A percentile compares a stretch with the other conserved stretches of the same genome.
Conservation (phyloP, 495 filamentous ascomycete species). For the Penicillium psychrofluorescens region DNA sequence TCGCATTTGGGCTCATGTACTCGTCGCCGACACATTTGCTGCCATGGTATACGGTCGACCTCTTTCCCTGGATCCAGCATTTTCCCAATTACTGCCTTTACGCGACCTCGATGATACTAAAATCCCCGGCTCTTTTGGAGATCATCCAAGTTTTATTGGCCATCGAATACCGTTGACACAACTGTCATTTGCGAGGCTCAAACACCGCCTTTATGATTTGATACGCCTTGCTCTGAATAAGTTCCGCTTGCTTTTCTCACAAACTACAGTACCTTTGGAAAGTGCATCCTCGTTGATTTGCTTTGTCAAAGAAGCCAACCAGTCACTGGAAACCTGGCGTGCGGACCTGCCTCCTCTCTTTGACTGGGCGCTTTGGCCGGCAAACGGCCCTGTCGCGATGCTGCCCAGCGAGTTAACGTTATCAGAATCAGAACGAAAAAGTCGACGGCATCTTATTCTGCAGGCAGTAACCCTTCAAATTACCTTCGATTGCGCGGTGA, state of each 20-base stretch:
- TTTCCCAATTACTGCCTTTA: slow-evolving; percentile 6
- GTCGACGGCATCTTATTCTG: slow-evolving; percentile 6
- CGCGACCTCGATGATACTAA: slow-evolving; percentile 7
- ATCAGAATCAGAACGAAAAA: background rate
- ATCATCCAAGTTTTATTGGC: too few species aligned
- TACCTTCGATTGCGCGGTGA: slow-evolving; percentile 12
- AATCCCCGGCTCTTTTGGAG: background rate
- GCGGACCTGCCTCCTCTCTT: slow-evolving; percentile 3
- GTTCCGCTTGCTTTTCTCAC: slow-evolving; percentile 8
- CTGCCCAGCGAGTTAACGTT: too few species aligned
- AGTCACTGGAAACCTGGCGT: slow-evolving; percentile 6
- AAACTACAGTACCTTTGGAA: background rate
- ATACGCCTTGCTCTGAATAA: slow-evolving; percentile 8
- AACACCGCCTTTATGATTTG: slow-evolving; percentile 9
- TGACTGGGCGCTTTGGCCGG: slow-evolving; percentile 8
- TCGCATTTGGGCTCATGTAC: slow-evolving; percentile 15
- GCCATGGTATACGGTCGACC: slow-evolving; percentile 14
- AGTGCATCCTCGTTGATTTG: too few species aligned
- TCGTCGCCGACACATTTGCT: slow-evolving; percentile 11
- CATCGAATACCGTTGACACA: background rate
- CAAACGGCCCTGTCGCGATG: background rate
- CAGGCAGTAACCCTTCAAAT: slow-evolving; percentile 14
- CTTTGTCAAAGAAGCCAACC: slow-evolving; percentile 3
- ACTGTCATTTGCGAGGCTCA: slow-evolving; percentile 5
- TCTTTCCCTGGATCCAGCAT: slow-evolving; percentile 8